Evolutionary conservation across 208 protist genomes (phyloP), one percentile per base, ranked within the genome.

Genomic region (Leptomonas pyrrhocoris): DNA sequence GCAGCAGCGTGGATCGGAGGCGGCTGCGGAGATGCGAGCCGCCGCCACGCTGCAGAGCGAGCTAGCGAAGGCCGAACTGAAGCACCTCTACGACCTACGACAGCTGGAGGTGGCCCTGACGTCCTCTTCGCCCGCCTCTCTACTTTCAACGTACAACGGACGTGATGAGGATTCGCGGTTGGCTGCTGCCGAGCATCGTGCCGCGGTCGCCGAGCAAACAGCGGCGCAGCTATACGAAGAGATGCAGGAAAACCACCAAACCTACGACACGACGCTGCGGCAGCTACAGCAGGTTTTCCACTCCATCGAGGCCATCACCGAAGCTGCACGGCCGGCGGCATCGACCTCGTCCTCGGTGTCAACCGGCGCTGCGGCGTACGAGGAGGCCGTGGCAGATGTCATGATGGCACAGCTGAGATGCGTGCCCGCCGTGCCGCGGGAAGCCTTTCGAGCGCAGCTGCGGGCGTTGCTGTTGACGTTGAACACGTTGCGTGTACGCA

Each of bases 1-100:
- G n/a, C 84, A 90, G 54, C 73, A 87, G 57, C 63, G 71, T 16
- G 71, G 56, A 12, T 31, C 57, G 2, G 62, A 55, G 23, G 71
- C 57, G 16, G 62, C 71, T 23, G 56, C 63, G 2, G 69, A 75
- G 61, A 75, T 68, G 71, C 54, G 63, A 18, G 61, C 62, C 7
- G 55, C 61, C 21, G 71, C 54, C 21, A 45, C 53, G 4, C 61
- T 75, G 42, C 50, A 64, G 6, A 54, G 49, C 28, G 55, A 61
- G 70, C 70, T 75, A 2, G 60, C 70, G 6, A 68, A 61, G 42
- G 54, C 36, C 5, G 13, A 62, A 34, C 70, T 75, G 4, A 27
- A 40, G 11, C 70, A 75, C 48, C 55, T 75, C 21, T 54, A 64
- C 28, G 45, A 68, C 34, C 18, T 75, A 16, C 70, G 61, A 19